Base-by-base conservation (phyloP, 805 yeast species). In the Hanseniaspora meyeri region DNA sequence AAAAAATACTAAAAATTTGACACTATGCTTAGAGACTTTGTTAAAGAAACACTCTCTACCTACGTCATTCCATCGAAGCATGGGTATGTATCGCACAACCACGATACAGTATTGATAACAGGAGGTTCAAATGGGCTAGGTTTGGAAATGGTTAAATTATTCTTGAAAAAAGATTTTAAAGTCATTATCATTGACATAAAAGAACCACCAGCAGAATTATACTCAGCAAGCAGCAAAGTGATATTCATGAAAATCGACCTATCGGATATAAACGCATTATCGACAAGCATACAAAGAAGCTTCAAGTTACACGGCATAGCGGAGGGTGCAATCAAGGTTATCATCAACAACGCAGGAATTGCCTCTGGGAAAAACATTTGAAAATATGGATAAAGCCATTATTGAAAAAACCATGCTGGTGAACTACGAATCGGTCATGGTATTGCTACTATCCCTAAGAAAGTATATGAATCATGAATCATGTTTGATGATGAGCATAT, bases 91-190 rank as follows among this genome's bases (percentile, higher is more conserved):
- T 42, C 43, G 9, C 43, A 43, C 8, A 66, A 64, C 27, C 68
- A 72, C 11, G 95, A 87, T 63, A 72, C 84, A 11, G 84, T 81
- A 0, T 68, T 89, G 4, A 72, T 91, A 20, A 90, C 97, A 0
- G 97, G 97, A 0, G 97, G 97, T 0, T 66, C 78, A 3, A 71
- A 80, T 0, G 97, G 97, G 0, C 72, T 91, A 10, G 97, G 97
- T 0, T 70, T 70, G 43, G 85, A 80, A 60, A 60, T 91, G 3
- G 86, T 76, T 0, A 59, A 62, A 16, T 63, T 64, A 27, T 75
- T 90, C 55, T 67, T 70, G 6, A 60, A 60, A 8, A 65, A 70
- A 27, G 74, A 74, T 0, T 76, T 79, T 11, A 74, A 66, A 31
- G 84, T 87, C 0, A 80, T 85, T 1, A 85, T 85, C 0, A 70